Conservation (phyloP, 164 flowering plant species). For the Platanus orientalis region DNA sequence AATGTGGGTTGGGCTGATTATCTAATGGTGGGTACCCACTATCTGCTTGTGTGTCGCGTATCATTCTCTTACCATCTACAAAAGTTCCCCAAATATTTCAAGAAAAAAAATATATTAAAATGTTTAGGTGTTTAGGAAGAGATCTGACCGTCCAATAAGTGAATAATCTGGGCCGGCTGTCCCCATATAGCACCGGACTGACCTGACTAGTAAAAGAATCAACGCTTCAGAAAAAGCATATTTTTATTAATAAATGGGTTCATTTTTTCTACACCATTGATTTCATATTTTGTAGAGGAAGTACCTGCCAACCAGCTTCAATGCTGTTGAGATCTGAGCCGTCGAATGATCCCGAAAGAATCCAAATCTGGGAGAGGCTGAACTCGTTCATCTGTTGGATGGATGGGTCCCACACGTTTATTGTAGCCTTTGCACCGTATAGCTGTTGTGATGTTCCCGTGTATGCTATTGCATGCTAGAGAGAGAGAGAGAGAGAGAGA, state of each 20-base stretch:
- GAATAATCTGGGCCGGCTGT: slow-evolving; percentile 90
- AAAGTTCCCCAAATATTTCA: no score
- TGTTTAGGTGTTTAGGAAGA: no score
- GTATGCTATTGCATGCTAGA: slow-evolving; percentile 98
- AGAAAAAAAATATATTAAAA: background rate
- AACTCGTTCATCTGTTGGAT: slow-evolving; percentile 76
- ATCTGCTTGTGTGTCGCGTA: no score
- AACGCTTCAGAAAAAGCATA: slow-evolving; percentile 38
- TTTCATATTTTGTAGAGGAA: slow-evolving; percentile 4
- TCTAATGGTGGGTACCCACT: no score
- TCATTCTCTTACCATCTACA: no score
- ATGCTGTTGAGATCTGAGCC: slow-evolving; percentile 95
- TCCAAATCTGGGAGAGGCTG: slow-evolving; percentile 89
- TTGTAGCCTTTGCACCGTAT: slow-evolving; percentile 90
- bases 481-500: no score
- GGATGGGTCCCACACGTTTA: slow-evolving; percentile 95
- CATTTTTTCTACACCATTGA: no score
- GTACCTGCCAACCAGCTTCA: slow-evolving; percentile 99
- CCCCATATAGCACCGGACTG: slow-evolving; percentile 99
- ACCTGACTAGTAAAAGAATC: slow-evolving; percentile 97
- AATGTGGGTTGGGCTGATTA: no score
- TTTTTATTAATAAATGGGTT: background rate
- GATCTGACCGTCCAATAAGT: slow-evolving; percentile 97
- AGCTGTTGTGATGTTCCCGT: slow-evolving; percentile 57
- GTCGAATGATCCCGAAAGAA: slow-evolving; percentile 84